Conservation (phyloP, 2,329 filamentous ascomycete genomes). For the Xylaria multiplex region DNA sequence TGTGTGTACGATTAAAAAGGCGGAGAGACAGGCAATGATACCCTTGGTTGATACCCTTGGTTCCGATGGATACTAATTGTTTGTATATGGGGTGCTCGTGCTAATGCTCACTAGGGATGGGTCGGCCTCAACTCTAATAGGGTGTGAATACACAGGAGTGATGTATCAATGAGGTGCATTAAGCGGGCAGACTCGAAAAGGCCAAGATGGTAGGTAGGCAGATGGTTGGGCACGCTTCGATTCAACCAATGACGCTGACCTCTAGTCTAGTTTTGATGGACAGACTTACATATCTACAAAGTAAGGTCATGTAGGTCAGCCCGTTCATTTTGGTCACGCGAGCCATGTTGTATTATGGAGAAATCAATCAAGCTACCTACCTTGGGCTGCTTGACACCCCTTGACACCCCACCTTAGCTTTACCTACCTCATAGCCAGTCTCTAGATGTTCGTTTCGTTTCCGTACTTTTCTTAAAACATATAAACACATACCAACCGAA, state of each 20-base stretch:
- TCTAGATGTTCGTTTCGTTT: too few relatives aligned
- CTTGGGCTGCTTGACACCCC: background rate
- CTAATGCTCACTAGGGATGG: constrained; percentile 20
- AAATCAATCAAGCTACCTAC: background rate
- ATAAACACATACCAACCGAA: too few relatives aligned
- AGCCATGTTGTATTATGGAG: background rate
- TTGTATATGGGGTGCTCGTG: background rate
- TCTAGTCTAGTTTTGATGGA: background rate
- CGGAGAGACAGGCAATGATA: constrained; percentile 43
- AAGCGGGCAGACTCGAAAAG: background rate
- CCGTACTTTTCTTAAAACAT: too few relatives aligned
- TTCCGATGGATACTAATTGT: constrained; percentile 22
- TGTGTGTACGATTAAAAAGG: constrained; percentile 39
- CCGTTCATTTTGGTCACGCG: constrained; percentile 11
- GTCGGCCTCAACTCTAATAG: constrained; percentile 24
- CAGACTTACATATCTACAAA: background rate
- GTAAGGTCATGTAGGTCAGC: background rate
- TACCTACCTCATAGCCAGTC: background rate
- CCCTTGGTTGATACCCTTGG: constrained; percentile 43
- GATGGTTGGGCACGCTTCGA: constrained; percentile 1
- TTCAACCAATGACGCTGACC: background rate
- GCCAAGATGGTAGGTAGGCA: background rate
- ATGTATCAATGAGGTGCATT: constrained; percentile 23
- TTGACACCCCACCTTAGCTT: background rate
- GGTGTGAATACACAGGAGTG: background rate